Evolutionary conservation across 345 rosid genomes (phyloP).

Genomic region (Salix dunnii): DNA sequence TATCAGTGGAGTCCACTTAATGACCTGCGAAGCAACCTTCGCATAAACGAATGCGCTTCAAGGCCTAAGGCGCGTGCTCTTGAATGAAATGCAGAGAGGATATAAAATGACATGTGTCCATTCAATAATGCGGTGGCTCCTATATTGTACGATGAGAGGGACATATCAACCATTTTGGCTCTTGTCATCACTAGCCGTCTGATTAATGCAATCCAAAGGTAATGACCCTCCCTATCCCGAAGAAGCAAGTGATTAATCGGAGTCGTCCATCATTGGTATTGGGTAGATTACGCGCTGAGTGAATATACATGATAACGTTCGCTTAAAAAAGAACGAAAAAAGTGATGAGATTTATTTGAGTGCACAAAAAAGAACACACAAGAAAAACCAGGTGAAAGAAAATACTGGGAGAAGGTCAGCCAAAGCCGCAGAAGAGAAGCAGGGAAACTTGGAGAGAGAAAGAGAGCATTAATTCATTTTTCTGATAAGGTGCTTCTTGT

Average conservation of each 20-base stretch:
- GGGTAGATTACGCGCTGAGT: constrained; percentile 9
- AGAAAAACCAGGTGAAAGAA: constrained; percentile 8
- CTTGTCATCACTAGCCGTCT: constrained; percentile 21
- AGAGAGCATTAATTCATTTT: neutral
- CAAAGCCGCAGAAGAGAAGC: neutral
- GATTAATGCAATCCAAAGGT: constrained; percentile 18
- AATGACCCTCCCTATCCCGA: neutral
- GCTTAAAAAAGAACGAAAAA: neutral
- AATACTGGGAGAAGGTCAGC: neutral
- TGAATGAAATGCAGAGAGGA: neutral
- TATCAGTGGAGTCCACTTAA: neutral
- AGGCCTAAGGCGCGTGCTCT: neutral
- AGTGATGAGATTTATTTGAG: constrained; percentile 10
- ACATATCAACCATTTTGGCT: constrained; percentile 52
- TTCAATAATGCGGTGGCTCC: neutral
- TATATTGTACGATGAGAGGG: constrained; percentile 37
- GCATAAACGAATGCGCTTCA: neutral
- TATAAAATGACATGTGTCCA: neutral
- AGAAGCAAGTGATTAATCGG: constrained; percentile 17
- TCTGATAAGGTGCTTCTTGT: neutral
- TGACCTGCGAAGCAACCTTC: neutral
- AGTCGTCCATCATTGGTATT: constrained; percentile 29
- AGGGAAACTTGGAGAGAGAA: neutral
- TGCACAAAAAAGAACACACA: neutral
- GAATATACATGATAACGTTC: neutral